phyloP scores from a whole-genome alignment of 1,284 basidiomycete species.

The Leccinum fuscescens region DNA sequence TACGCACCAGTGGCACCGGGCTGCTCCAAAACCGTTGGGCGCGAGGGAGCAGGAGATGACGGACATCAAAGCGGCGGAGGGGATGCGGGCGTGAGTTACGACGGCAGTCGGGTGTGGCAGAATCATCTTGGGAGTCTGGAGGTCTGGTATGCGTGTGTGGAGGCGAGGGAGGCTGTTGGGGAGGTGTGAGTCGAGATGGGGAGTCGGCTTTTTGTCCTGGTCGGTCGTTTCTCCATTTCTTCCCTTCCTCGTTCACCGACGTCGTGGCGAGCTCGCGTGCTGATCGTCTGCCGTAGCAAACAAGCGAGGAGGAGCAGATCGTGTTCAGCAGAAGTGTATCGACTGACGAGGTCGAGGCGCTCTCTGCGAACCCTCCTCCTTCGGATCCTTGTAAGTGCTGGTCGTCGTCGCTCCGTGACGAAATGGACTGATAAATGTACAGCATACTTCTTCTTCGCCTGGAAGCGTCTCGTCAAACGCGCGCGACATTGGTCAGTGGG shows the following conservation, averaged over 20 bases:
- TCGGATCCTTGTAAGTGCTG: constrained; percentile 48
- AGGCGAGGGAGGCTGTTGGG: constrained; percentile 62
- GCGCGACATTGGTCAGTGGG: constrained; percentile 54
- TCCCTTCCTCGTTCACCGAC: not conserved
- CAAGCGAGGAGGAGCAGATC: constrained; percentile 58
- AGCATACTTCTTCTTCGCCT: constrained; percentile 76
- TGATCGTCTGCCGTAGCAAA: constrained; percentile 43
- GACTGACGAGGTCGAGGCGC: constrained; percentile 40
- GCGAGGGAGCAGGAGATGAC: no score
- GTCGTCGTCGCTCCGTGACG: constrained; percentile 6
- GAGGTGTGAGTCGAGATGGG: constrained; percentile 50
- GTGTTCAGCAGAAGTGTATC: constrained; percentile 20
- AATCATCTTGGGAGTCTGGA: no score
- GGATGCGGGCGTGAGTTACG: no score
- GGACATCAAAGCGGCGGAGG: no score
- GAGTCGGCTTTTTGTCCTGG: constrained; percentile 61
- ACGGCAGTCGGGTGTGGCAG: no score
- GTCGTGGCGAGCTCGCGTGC: not conserved
- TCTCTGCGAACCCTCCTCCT: constrained; percentile 50
- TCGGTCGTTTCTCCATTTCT: constrained; percentile 30
- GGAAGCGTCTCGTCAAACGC: constrained; percentile 47
- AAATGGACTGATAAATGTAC: constrained; percentile 12
- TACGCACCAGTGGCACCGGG: no score
- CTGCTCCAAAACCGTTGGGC: no score
- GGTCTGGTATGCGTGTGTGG: constrained; percentile 50